Percentiles rank a stretch among this genome's conserved stretches.
These are phyloP conservation scores for Obelidium mucronatum DNA, from an alignment of 192 early-diverging fungal species.

Conservation along the genomic window DNA sequence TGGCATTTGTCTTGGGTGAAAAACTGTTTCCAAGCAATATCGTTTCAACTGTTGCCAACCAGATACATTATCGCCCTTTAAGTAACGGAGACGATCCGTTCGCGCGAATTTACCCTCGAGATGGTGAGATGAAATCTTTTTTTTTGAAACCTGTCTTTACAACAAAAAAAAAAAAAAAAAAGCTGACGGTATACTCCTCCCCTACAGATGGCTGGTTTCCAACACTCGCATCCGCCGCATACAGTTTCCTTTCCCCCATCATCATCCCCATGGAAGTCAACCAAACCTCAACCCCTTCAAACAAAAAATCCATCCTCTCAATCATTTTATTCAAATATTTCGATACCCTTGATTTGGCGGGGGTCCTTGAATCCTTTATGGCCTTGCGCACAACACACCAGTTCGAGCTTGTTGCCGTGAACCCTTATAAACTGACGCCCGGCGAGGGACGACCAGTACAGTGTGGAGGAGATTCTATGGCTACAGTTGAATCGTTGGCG, in stretches of 20 bases:
- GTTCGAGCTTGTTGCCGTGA: constrained; percentile 11
- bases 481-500: not conserved
- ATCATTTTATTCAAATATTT: constrained; percentile 14
- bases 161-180: not conserved
- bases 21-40: constrained; percentile 19
- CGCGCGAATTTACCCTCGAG: constrained; percentile 20
- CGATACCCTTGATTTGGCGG: constrained; percentile 22
- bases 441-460: not conserved
- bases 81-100: constrained; percentile 33
- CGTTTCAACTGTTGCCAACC: not conserved
- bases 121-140: too few species aligned
- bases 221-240: not conserved
- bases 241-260: not conserved
- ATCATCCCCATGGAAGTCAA: not conserved
- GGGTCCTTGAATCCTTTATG: constrained; percentile 1
- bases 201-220: not conserved
- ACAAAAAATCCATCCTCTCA: not conserved
- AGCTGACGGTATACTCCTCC: too few species aligned
- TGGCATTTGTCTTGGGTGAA: constrained; percentile 19
- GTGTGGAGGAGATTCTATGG: not conserved
- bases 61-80: constrained; percentile 26
- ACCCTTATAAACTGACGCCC: not conserved
- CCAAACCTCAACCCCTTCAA: not conserved
- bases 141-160: too few species aligned
- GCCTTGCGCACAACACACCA: not conserved